phyloP scores from a whole-genome alignment of 441 rosid species.

The Croton setiger region DNA sequence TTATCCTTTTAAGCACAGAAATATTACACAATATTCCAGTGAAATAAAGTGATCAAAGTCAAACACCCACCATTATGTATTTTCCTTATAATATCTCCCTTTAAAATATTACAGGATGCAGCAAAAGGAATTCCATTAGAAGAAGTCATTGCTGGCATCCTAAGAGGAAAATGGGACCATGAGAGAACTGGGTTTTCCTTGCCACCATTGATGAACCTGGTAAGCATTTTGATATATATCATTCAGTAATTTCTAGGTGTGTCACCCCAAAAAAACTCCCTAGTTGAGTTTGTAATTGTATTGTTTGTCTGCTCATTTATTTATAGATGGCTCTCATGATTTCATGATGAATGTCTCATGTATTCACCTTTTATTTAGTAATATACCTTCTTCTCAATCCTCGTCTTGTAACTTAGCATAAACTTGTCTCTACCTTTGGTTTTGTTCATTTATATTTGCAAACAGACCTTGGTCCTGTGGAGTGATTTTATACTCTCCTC shows the following conservation, averaged over 20 bases:
- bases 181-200: slow-evolving; percentile 76
- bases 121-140: slow-evolving; percentile 45
- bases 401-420: not conserved
- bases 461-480: not conserved
- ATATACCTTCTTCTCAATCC: not conserved
- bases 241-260: not conserved
- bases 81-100: not conserved
- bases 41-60: slow-evolving; percentile 2
- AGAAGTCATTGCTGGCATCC: slow-evolving; percentile 55
- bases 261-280: not conserved
- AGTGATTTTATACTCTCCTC: slow-evolving; percentile 1
- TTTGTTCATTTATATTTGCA: not conserved
- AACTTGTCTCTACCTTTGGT: not conserved
- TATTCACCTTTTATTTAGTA: not conserved
- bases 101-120: slow-evolving; percentile 46
- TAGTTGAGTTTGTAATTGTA: not conserved
- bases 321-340: not conserved
- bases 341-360: slow-evolving; percentile 1
- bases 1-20: not conserved
- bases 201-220: slow-evolving; percentile 95
- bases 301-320: not conserved
- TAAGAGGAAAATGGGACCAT: slow-evolving; percentile 89
- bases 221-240: slow-evolving; percentile 14
- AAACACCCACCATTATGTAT: not conserved
- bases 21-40: not conserved